Base-by-base conservation (phyloP, 129 eudicot genomes). In the Lactuca saligna region DNA sequence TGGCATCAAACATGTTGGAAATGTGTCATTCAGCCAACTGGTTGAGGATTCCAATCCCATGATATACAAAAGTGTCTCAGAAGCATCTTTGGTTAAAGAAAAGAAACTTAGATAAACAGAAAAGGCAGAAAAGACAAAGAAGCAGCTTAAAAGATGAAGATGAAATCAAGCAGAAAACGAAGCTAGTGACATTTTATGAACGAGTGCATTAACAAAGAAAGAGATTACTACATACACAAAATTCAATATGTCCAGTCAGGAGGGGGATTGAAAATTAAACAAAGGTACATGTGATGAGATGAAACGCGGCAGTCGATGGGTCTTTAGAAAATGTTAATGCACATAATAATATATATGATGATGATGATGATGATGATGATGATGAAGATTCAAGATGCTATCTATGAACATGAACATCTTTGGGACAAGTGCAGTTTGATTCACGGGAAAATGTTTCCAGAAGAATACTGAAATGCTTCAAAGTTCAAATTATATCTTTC, bases 311-410 rank as follows among this genome's bases (percentile, higher is more conserved):
- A 34, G 29, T 25, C 1, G 29, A 25, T 25, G 29, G 64, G 39
- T 41, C 20, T 69, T 39, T 38, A 25, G 74, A 39, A 69, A 56
- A 69, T 72, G 77, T 42, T 70, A 42, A 44, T 70, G 75, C 75
- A 70, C 75, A 58, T 15, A 50, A 13, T 7, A 5, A 38, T 35
- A 25, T 25, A 25, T 25, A 25, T 25, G 29, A 25, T 25, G 29
- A 20, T 20, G 25, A 20, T 20, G 25, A 20, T 20, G 25, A 20
- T 20, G 25, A 25, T 25, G 29, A 25, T 25, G 29, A 25, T 20
- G 29, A 25, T 25, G 29, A 25, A 25, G 29, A 25, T 48, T 48
- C 33, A 14, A 32, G 48, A 50, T 51, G 59, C 29, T 25, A 25
- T 25, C 25, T 69, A 39, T 69, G 41, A 72, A 61, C 54, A 61